These are phyloP conservation scores for Ambrosia artemisiifolia DNA, from an alignment of 129 eudicot genomes.

Conservation along the genomic window DNA sequence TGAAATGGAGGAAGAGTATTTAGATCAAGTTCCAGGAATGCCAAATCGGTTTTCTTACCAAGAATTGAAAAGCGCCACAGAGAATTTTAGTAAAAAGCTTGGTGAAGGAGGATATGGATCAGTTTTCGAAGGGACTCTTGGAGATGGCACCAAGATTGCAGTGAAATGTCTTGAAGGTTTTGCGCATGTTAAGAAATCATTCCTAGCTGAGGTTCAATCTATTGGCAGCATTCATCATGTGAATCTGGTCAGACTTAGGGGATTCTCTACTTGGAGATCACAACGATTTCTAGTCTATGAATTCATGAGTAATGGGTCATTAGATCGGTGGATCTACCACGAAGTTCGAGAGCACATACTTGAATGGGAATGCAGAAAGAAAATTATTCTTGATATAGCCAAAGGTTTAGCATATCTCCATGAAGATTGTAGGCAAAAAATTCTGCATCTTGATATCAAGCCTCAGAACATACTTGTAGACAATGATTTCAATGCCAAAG, in stretches of 20 bases:
- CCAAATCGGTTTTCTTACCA: constrained; percentile 24
- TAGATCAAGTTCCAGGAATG: constrained; percentile 23
- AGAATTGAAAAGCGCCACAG: constrained; percentile 16
- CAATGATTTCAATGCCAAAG: not conserved
- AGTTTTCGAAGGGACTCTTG: constrained; percentile 22
- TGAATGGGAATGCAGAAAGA: constrained; percentile 19
- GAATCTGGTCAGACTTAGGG: constrained; percentile 11
- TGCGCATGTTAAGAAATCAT: constrained; percentile 15
- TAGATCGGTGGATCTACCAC: constrained; percentile 19
- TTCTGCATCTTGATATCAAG: constrained; percentile 19
- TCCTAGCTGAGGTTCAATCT: constrained; percentile 26
- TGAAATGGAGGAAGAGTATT: constrained; percentile 6
- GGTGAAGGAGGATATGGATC: constrained; percentile 41
- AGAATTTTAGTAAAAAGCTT: constrained; percentile 21
- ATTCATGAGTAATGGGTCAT: constrained; percentile 24
- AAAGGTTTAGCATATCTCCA: constrained; percentile 34
- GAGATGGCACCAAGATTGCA: constrained; percentile 14
- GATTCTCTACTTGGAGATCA: constrained; percentile 19
- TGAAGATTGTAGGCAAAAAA: constrained; percentile 27
- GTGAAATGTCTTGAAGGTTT: constrained; percentile 24
- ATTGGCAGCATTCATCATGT: constrained; percentile 32
- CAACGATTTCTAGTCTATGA: constrained; percentile 24
- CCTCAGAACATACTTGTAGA: constrained; percentile 27
- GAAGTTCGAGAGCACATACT: not conserved
- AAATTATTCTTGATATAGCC: constrained; percentile 20